These are phyloP conservation scores for Fusarium sp. DNA, from an alignment of 2,329 filamentous ascomycete genomes.

Conservation along the genomic window DNA sequence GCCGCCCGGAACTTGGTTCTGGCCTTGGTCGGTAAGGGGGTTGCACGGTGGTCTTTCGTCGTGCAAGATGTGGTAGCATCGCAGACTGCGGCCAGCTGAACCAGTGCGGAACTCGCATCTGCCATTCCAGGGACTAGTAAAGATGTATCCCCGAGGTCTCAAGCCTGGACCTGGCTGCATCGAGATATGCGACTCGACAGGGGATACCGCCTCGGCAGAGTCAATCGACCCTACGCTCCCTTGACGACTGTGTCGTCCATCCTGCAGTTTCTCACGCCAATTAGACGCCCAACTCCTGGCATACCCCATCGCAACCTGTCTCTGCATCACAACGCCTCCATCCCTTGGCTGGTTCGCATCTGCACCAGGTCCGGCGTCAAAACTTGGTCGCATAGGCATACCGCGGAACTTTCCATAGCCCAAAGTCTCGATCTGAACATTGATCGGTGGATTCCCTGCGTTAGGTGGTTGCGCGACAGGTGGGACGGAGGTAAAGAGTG, in stretches of 20 bases:
- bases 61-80: slow-evolving; percentile 76
- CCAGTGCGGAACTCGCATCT: slow-evolving; percentile 86
- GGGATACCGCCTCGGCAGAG: slow-evolving; percentile 47
- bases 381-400: slow-evolving; percentile 53
- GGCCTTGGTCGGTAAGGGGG: slow-evolving; percentile 53
- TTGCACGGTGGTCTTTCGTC: slow-evolving; percentile 53
- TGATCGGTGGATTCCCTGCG: slow-evolving; percentile 54
- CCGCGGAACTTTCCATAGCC: slow-evolving; percentile 67
- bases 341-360: slow-evolving; percentile 23
- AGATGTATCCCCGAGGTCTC: slow-evolving; percentile 74
- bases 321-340: slow-evolving; percentile 54
- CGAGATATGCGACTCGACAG: slow-evolving; percentile 46
- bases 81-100: slow-evolving; percentile 75
- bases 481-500: slow-evolving; percentile 38
- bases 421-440: slow-evolving; percentile 62
- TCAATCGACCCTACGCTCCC: slow-evolving; percentile 46
- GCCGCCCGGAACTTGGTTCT: slow-evolving; percentile 43
- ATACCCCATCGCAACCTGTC: slow-evolving; percentile 68
- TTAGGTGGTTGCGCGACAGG: slow-evolving; percentile 28
- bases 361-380: slow-evolving; percentile 45
- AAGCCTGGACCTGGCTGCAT: slow-evolving; percentile 56
- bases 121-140: slow-evolving; percentile 86
- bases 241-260: slow-evolving; percentile 43
- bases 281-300: slow-evolving; percentile 59
- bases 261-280: slow-evolving; percentile 52